Evolutionary conservation across 1,284 basidiomycete genomes (phyloP), one percentile per base, ranked within the genome.

Genomic region (Microbotryomycetes sp.): DNA sequence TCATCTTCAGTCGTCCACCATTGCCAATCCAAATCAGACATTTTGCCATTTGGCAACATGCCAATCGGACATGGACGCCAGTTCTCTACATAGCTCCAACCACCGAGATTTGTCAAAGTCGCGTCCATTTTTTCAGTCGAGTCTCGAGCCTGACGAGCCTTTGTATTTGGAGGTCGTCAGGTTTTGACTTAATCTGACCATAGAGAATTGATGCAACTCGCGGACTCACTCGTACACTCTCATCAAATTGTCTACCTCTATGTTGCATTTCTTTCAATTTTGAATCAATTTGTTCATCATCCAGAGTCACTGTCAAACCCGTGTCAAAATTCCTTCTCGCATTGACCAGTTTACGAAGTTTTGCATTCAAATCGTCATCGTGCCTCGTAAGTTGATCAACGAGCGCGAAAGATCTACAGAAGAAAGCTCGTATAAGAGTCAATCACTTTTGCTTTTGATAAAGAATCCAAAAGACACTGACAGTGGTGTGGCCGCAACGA

Each of bases 61-160:
- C 70, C 71, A 15, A 72, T 70, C 6, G 70, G 70, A 28, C 67
- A 59, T 2, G 52, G 30, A 26, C 50, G 61, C 70, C 70, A 71
- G 16, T 64, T 59, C 26, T 30, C 56, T 46, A 32, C 46, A 49
- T 19, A 63, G 32, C 32, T 46, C 58, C 25, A 31, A 50, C 66
- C 66, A 61, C 22, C 61, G 59, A 3, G 49, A 15, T 5, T 42
- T 15, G 4, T 46, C 52, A 15, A 23, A 26, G 3, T 19, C 32
- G 25, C 28, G 36, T 42, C 36, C 12, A 19, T 42, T 19, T 12
- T 19, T 9, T 42, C 36, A 9, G 19, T 42, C 12, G 36, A 9
- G 36, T 42, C 36, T 42, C 19, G 36, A 42, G 36, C 36, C 12
- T 42, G 36, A 19, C 9, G 9, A 42, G 36, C 36, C 36, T 42